These are phyloP conservation scores for Wickerhamomyces ciferrii DNA, from an alignment of 805 yeast genomes.

Conservation along the genomic window DNA sequence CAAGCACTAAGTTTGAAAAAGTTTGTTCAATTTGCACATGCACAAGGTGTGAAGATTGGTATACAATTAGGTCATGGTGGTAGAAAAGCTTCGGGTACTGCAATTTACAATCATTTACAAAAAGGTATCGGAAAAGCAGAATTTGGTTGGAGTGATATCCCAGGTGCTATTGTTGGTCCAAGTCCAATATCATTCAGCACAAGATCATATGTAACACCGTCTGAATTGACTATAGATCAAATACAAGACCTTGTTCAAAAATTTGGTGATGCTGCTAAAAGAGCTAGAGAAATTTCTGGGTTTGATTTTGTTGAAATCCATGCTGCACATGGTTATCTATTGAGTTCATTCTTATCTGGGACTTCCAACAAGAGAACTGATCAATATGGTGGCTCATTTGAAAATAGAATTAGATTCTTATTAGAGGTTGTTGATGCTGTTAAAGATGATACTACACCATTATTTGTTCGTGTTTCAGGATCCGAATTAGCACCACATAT, in stretches of 20 bases:
- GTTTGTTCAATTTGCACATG: constrained; percentile 40
- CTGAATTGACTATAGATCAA: constrained; percentile 38
- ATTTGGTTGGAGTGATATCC: constrained; percentile 34
- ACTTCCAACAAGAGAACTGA: constrained; percentile 47
- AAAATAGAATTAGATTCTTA: constrained; percentile 46
- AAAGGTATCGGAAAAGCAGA: constrained; percentile 25
- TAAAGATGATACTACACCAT: constrained; percentile 36
- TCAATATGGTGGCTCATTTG: constrained; percentile 54
- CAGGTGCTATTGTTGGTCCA: constrained; percentile 39
- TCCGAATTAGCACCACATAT: constrained; percentile 29
- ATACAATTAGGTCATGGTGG: constrained; percentile 55
- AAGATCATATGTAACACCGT: constrained; percentile 25
- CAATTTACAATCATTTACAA: constrained; percentile 25
- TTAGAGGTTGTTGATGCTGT: constrained; percentile 41
- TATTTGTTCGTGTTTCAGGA: constrained; percentile 44
- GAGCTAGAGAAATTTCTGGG: constrained; percentile 44
- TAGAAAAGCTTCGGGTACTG: constrained; percentile 36
- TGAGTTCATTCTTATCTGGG: constrained; percentile 40
- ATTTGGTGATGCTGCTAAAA: constrained; percentile 41
- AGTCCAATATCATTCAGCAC: constrained; percentile 29
- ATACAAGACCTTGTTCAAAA: constrained; percentile 33
- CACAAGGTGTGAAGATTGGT: constrained; percentile 41
- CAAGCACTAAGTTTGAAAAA: constrained; percentile 36
- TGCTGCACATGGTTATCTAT: constrained; percentile 53
- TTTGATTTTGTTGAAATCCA: constrained; percentile 61